Evolutionary conservation across 2,329 filamentous ascomycete genomes (phyloP), one percentile per base, ranked within the genome.

Genomic region (Aspergillus sp.): DNA sequence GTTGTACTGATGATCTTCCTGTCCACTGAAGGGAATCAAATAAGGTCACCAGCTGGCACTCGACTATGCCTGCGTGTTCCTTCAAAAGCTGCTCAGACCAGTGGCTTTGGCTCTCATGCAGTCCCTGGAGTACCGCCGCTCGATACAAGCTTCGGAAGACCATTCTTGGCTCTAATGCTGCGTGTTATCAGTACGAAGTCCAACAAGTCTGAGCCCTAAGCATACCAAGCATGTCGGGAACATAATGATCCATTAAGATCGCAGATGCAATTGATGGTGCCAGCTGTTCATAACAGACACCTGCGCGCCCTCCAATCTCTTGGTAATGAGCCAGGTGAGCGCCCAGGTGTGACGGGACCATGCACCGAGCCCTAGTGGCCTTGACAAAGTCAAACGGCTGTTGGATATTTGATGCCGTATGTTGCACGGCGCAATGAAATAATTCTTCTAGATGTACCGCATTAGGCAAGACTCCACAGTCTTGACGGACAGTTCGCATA

Each of bases 61-160:
- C 13, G 22, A 40, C 24, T 14, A 22, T n/a, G 12, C 24, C 10
- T 14, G 29, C 15, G 5, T 19, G 14, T 8, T 22, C 4, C 19
- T 20, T 13, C 5, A 19, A n/a, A n/a, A n/a, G n/a, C n/a, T n/a
- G n/a, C n/a, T n/a, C n/a, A n/a, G n/a, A n/a, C n/a, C n/a, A n/a
- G n/a, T n/a, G n/a, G n/a, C n/a, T n/a, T n/a, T n/a, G 29, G 5
- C 29, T 12, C 12, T 20, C 7, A 14, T 22, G n/a, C 5, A 24
- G 11, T n/a, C 15, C 25, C 24, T n/a, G 6, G 24, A n/a, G 26
- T 7, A 41, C 2, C 22, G 24, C 3, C 4, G 17, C 14, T 11
- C 15, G 11, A 30, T 44, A 45, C 2, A 45, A 26, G 6, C 19
- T 25, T 5, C 12, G 0, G 24, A 43, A 45, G 24, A 45, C 36